These are phyloP conservation scores for Petunia hybrid DNA, from an alignment of 305 asterid genomes.

Conservation along the genomic window DNA sequence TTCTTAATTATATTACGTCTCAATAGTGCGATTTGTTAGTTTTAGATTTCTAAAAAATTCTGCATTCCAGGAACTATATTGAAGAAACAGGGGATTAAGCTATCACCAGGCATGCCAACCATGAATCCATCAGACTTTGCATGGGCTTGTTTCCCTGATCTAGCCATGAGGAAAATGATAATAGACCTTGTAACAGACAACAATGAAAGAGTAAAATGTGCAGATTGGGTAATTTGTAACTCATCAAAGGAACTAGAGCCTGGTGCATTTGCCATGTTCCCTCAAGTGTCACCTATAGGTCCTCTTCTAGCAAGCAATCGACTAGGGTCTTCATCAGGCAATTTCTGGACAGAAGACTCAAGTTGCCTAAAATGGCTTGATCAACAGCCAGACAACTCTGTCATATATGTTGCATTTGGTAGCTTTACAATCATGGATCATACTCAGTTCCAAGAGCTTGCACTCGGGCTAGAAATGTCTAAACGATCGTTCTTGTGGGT, in stretches of 20 bases:
- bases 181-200: conserved; percentile 35
- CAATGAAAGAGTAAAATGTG: conserved; percentile 26
- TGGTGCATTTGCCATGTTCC: conserved; percentile 46
- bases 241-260: conserved; percentile 54
- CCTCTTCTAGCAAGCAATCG: conserved; percentile 62
- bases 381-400: conserved; percentile 57
- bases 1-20: too few species aligned
- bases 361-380: conserved; percentile 64
- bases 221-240: conserved; percentile 62
- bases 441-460: conserved; percentile 60
- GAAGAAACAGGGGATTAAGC: conserved; percentile 46
- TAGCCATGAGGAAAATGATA: conserved; percentile 13
- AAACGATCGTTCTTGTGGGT: conserved; percentile 67
- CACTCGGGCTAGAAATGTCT: conserved; percentile 61
- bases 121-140: conserved; percentile 40
- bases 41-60: neutral
- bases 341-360: conserved; percentile 56
- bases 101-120: conserved; percentile 51
- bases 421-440: conserved; percentile 51
- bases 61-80: conserved; percentile 47
- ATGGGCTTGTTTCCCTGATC: conserved; percentile 49
- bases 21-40: too few species aligned
- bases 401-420: conserved; percentile 66
- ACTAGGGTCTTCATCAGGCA: conserved; percentile 48
- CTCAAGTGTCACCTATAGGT: conserved; percentile 54